A percentile compares a stretch with the other conserved stretches of the same genome.
Evolutionary conservation across 2,329 filamentous ascomycete genomes (phyloP).

Genomic region (Fusarium euwallaceae): DNA sequence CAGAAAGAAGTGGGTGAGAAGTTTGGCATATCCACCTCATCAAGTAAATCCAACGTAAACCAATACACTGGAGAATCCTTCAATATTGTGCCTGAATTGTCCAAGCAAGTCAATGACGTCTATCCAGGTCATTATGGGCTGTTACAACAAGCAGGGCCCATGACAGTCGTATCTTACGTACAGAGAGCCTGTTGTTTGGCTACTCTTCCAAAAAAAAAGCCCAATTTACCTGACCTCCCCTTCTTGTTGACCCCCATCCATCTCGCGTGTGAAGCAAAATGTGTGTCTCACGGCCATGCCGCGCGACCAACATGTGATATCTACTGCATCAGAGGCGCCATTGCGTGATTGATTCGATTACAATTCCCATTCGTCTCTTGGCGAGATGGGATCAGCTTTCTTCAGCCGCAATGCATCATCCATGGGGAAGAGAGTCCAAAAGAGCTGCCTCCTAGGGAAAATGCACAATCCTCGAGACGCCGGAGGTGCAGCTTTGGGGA

Average conservation of each 20-base stretch:
- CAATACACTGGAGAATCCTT: not conserved
- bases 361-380: not conserved
- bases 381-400: not conserved
- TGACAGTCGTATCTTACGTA: slow-evolving; percentile 3
- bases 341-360: slow-evolving; percentile 6
- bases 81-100: not conserved
- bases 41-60: not conserved
- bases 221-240: not conserved
- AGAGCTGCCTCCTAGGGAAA: not conserved
- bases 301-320: slow-evolving; percentile 18
- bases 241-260: not conserved
- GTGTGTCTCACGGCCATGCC: slow-evolving; percentile 22
- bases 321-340: not conserved
- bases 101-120: slow-evolving; percentile 7
- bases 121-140: not conserved
- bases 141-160: not conserved
- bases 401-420: slow-evolving; percentile 13
- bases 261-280: not conserved
- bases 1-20: slow-evolving; percentile 3
- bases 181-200: not conserved
- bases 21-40: not conserved
- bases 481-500: slow-evolving; percentile 10
- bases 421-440: not conserved
- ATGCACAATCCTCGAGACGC: not conserved
- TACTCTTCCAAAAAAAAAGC: not conserved